Percentiles rank a stretch among this genome's conserved stretches.
phyloP scores from a whole-genome alignment of 306 rosid genomes.

The Comarum palustre region DNA sequence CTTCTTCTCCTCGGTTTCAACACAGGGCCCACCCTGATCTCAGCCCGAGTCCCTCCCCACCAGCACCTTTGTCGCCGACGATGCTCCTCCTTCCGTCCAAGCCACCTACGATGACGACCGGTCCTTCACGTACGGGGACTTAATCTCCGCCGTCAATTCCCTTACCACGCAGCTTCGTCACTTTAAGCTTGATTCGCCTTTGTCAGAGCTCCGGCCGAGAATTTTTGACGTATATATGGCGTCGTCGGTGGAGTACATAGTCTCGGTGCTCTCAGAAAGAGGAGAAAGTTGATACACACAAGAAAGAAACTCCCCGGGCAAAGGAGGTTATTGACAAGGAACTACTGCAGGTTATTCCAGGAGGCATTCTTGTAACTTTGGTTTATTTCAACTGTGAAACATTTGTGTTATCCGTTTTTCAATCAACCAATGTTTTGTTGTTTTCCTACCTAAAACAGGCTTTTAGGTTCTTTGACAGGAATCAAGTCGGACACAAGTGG shows the following conservation, averaged over 20 bases:
- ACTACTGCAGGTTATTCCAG: slow-evolving; percentile 60
- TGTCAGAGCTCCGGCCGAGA: slow-evolving; percentile 38
- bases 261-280: slow-evolving; percentile 67
- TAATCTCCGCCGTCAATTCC: slow-evolving; percentile 51
- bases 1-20: too few relatives aligned
- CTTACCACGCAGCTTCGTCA: slow-evolving; percentile 34
- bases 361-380: background rate
- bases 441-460: slow-evolving; percentile 67
- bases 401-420: background rate
- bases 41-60: slow-evolving; percentile 32
- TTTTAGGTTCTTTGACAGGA: slow-evolving; percentile 84
- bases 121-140: slow-evolving; percentile 59
- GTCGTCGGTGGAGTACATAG: slow-evolving; percentile 71
- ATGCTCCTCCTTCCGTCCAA: background rate
- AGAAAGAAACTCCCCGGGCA: slow-evolving; percentile 46
- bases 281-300: slow-evolving; percentile 38
- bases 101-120: slow-evolving; percentile 41
- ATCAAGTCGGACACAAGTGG: slow-evolving; percentile 77
- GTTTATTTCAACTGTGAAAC: background rate
- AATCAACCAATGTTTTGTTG: background rate
- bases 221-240: slow-evolving; percentile 70
- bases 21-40: too few relatives aligned
- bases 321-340: slow-evolving; percentile 75
- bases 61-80: background rate
- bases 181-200: background rate